Percentiles rank a stretch among this genome's conserved stretches.
These are phyloP conservation scores for Penicillium salamii DNA, from an alignment of 495 filamentous ascomycete genomes.

Conservation along the genomic window DNA sequence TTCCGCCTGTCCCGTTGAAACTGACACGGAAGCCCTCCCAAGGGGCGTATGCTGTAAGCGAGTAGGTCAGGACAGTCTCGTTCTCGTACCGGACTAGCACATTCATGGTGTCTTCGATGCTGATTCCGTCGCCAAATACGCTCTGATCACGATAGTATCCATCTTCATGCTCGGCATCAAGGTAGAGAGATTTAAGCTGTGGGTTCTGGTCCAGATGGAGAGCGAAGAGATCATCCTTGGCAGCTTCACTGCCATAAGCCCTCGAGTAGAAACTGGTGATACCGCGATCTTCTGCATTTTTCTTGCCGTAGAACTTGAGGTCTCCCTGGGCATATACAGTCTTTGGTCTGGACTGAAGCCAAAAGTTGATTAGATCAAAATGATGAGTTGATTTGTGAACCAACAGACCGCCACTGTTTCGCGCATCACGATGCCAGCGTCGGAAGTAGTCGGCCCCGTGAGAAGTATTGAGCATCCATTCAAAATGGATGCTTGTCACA, in stretches of 20 bases:
- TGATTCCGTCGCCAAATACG: constrained; percentile 58
- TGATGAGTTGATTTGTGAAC: constrained; percentile 37
- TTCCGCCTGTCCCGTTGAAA: constrained; percentile 31
- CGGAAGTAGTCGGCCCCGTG: constrained; percentile 62
- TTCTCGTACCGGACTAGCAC: constrained; percentile 51
- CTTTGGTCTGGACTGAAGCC: constrained; percentile 23
- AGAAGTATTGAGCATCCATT: constrained; percentile 58
- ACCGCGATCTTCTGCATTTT: constrained; percentile 32
- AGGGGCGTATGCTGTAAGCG: constrained; percentile 29
- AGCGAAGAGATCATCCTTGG: constrained; percentile 40
- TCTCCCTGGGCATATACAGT: constrained; percentile 34
- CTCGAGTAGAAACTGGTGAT: constrained; percentile 31
- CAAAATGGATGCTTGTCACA: constrained; percentile 55
- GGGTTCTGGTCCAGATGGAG: constrained; percentile 47
- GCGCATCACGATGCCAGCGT: constrained; percentile 58
- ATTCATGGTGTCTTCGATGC: constrained; percentile 60
- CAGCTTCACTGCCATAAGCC: constrained; percentile 24
- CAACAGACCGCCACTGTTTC: constrained; percentile 52
- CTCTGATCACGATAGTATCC: constrained; percentile 56
- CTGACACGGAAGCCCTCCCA: constrained; percentile 35
- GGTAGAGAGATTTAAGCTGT: constrained; percentile 53
- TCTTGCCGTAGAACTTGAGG: constrained; percentile 32
- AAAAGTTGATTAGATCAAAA: constrained; percentile 37
- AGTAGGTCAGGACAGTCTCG: constrained; percentile 31
- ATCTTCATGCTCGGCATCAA: constrained; percentile 59